Evolutionary conservation across 169 alveolate species (phyloP), one percentile per base, ranked within the genome.

Genomic region (Plasmodium chabaudi): DNA sequence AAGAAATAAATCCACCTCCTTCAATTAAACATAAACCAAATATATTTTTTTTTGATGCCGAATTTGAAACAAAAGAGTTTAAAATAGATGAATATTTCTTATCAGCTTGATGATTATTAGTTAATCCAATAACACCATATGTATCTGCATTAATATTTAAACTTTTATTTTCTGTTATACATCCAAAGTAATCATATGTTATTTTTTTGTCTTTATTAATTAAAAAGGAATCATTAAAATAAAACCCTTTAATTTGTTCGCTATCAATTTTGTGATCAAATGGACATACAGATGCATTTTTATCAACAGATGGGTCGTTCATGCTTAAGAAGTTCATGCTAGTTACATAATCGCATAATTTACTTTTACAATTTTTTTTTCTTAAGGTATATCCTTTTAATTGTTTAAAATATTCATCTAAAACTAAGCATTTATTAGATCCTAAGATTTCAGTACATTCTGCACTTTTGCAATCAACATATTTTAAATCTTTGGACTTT

Each of bases 51-150:
- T 77, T 77, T 7, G 88, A 77, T 4, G 9, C 4, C 0, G 88
- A 77, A 21, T 63, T 77, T 19, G 23, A 57, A 27, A 77, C 55
- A 39, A 63, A 64, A 12, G 77, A 17, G 34, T 77, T 19, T 44
- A 77, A 47, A n/a, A 77, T 77, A 15, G 65, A 21, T 15, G 88
- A 25, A 44, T 21, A 51, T 56, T 63, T 44, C 3, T 57, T 64
- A 12, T 5, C 7, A 56, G 44, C 21, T 1, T 27, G 49, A 63
- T 5, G 12, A 73, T 4, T 15, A 42, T 59, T 15, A 21, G 70
- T 70, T 64, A 77, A 77, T 27, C 88, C 88, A 5, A 77, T 61
- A 77, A 77, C 25, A 17, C 88, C 88, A 12, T 77, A 77, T 49
- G 65, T 13, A 5, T n/a, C 56, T 47, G 61, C 67, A 77, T 77